Base-by-base conservation (phyloP, 2,329 filamentous ascomycete genomes). In the Fusarium mangiferae region DNA sequence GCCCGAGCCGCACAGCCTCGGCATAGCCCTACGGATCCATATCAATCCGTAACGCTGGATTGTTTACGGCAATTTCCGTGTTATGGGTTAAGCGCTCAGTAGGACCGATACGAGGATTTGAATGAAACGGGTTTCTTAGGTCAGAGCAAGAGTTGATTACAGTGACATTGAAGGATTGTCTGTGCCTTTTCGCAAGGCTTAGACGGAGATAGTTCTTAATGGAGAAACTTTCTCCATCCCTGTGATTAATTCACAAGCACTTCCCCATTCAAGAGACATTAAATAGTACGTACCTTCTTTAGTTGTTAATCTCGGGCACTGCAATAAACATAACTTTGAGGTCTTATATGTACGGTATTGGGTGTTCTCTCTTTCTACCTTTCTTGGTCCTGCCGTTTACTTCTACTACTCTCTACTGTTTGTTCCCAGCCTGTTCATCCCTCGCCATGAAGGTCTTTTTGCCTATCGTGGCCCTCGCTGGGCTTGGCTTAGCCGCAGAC, bases 21-120 rank as follows among this genome's bases (percentile, higher is more conserved):
- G 57, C 44, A 52, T n/a, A 60, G 57, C 35, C 57, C 11, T 39
- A 60, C 20, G 28, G 35, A 52, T 33, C 35, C n/a, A 52, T 60
- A 22, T 28, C 46, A n/a, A n/a, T n/a, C 22, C 13, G 46, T 12
- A 24, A 49, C 46, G 5, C 22, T n/a, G 46, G 28, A 49, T 24
- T 49, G 10, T 4, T 7, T 33, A 33, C 28, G 46, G 46, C 22
- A 49, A 49, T 49, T 18, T 18, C 22, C 28, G 28, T 33, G 15
- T 22, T 13, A 17, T 33, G 22, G 15, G 7, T 17, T n/a, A 30
- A 49, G 28, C 22, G 7, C 28, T 12, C 6, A 49, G 22, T 33
- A 33, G 28, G 28, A 24, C 22, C 10, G 46, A 49, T 49, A 33
- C 28, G 28, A 24, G 28, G 3, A 13, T 49, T 7, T 49, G 15